Base-by-base conservation (phyloP, 441 rosid genomes). In the Mallotus repandus region DNA sequence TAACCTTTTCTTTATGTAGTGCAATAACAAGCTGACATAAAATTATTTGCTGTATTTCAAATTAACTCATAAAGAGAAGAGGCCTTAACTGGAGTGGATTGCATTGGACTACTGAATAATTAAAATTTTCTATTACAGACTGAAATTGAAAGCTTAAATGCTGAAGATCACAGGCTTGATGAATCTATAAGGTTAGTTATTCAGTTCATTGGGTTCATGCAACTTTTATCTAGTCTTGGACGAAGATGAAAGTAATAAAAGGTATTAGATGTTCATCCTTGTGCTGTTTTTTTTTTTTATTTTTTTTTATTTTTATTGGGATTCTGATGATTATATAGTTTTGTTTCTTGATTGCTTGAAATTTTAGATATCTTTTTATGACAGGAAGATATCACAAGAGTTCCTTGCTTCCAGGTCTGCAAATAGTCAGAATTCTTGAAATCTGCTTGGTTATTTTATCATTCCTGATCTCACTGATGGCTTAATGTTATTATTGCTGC, bases 301-400 rank as follows among this genome's bases (percentile, higher is more conserved):
- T n/a, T n/a, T n/a, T n/a, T n/a, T n/a, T n/a, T n/a, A n/a, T n/a
- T n/a, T n/a, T n/a, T n/a, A n/a, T 29, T 5, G 29, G 65, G 21
- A 41, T 57, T 4, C 18, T n/a, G 43, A 52, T 71, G 48, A 50
- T 32, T 45, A 46, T 68, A 41, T 73, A 13, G 9, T 38, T 71
- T 3, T 16, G 38, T n/a, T 46, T 63, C 71, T 56, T 69, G 25
- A 63, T 32, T 56, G 66, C 49, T 74, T 75, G 65, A 49, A 10
- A 80, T 21, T n/a, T 49, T 79, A 93, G 98, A 84, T 84, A 83
- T 83, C 83, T 90, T 69, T 90, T 89, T 79, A 66, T 93, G 82
- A 86, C 89, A 85, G 82, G 88, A 91, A 73, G 96, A 93, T 79
- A 85, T 93, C 62, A 67, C 82, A 6, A 77, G 79, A 79, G 82